Evolutionary conservation across 371 early-diverging fungal genomes (phyloP).

Genomic region (Mucor piriformis): DNA sequence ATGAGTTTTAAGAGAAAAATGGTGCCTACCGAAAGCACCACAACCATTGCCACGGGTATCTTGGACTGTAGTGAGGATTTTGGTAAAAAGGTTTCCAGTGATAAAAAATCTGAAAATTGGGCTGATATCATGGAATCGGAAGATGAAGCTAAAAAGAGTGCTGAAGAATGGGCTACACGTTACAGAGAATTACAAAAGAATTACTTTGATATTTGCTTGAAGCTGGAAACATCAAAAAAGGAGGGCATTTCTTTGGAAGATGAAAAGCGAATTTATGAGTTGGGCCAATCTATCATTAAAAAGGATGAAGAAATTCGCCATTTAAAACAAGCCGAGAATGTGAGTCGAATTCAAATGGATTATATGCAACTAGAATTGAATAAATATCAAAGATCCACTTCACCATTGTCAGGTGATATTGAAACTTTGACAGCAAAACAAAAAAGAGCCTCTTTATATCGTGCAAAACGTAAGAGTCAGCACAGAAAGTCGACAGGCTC

Average conservation of each 20-base stretch:
- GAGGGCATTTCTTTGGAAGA: not conserved
- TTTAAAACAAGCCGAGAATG: conserved; percentile 32
- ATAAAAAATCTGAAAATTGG: conserved; percentile 14
- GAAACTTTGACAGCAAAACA: not conserved
- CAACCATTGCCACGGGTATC: conserved; percentile 3
- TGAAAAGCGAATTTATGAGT: conserved; percentile 3
- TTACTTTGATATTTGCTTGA: conserved; percentile 5
- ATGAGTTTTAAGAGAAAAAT: not conserved
- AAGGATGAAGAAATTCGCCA: conserved; percentile 31
- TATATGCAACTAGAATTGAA: conserved; percentile 28
- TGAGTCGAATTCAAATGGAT: conserved; percentile 33
- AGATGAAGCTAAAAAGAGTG: conserved; percentile 26
- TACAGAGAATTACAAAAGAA: conserved; percentile 21
- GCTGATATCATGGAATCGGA: conserved; percentile 33
- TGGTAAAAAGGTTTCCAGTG: conserved; percentile 4
- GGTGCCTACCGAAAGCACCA: conserved; percentile 3
- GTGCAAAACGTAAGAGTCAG: not conserved
- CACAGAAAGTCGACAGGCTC: not conserved
- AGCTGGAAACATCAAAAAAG: conserved; percentile 6
- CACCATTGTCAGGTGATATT: not conserved
- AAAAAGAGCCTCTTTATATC: not conserved
- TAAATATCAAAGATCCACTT: conserved; percentile 13
- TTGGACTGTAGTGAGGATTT: conserved; percentile 28
- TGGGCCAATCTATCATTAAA: conserved; percentile 3
- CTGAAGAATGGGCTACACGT: conserved; percentile 21